A percentile compares a stretch with the other conserved stretches of the same genome.
Evolutionary conservation across 495 filamentous ascomycete genomes (phyloP).

Genomic region (Podospora pseudocomata): DNA sequence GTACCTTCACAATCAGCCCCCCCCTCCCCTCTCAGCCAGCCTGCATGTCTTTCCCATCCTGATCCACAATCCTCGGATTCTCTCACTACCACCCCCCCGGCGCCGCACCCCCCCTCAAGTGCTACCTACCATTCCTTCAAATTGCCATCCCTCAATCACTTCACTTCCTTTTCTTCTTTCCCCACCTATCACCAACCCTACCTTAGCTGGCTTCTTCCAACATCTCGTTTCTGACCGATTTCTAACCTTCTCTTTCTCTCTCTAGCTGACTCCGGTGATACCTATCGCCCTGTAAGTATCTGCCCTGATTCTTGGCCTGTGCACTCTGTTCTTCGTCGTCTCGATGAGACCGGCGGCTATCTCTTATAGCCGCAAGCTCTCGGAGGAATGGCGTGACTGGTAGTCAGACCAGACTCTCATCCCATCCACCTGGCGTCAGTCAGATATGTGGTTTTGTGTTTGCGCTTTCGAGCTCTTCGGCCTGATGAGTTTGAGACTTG

Average conservation of each 20-base stretch:
- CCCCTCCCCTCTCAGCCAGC: conserved; percentile 31
- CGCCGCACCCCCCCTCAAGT: conserved; percentile 30
- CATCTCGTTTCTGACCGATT: conserved; percentile 21
- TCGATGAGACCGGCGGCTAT: not conserved
- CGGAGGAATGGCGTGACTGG: not conserved
- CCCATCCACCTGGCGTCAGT: not conserved
- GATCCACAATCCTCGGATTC: conserved; percentile 34
- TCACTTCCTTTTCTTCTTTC: conserved; percentile 21
- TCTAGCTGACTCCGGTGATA: conserved; percentile 51
- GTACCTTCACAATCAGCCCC: conserved; percentile 35
- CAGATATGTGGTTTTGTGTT: not conserved
- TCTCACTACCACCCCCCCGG: conserved; percentile 27
- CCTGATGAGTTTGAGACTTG: not conserved
- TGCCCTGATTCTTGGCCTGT: conserved; percentile 1
- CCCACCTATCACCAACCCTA: conserved; percentile 18
- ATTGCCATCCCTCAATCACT: conserved; percentile 34
- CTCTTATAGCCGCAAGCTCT: not conserved
- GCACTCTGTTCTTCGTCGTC: not conserved
- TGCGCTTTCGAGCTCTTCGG: not conserved
- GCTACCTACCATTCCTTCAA: conserved; percentile 25
- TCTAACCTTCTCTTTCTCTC: conserved; percentile 38
- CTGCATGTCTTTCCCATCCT: conserved; percentile 42
- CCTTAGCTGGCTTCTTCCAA: conserved; percentile 16
- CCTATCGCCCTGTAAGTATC: conserved; percentile 51
- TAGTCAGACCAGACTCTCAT: not conserved